These are phyloP conservation scores for Saccharomyces kudriavzevii DNA, from an alignment of 805 yeast species.

Conservation along the genomic window DNA sequence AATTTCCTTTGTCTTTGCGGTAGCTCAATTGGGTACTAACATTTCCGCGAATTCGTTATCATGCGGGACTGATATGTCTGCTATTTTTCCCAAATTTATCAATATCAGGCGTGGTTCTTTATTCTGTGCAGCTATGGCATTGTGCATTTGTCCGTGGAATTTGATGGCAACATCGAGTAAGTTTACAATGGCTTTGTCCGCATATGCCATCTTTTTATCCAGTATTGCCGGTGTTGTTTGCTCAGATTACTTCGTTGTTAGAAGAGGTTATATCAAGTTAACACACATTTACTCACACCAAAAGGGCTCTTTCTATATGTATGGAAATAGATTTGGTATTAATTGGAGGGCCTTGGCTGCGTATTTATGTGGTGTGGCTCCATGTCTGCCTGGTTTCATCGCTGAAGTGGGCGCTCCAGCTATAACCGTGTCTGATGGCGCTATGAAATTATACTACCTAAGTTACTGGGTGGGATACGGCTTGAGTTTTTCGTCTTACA, in stretches of 20 bases:
- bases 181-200: constrained; percentile 68
- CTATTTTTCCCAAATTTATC: constrained; percentile 49
- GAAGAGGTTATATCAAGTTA: constrained; percentile 58
- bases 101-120: constrained; percentile 55
- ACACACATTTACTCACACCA: constrained; percentile 51
- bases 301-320: constrained; percentile 37
- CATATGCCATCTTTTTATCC: constrained; percentile 71
- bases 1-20: constrained; percentile 52
- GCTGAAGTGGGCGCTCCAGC: constrained; percentile 50
- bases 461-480: constrained; percentile 73
- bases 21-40: constrained; percentile 73
- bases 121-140: constrained; percentile 59
- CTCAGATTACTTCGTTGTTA: constrained; percentile 50
- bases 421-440: constrained; percentile 57
- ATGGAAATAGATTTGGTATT: constrained; percentile 48
- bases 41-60: constrained; percentile 59
- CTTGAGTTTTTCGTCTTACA: constrained; percentile 48
- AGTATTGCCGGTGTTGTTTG: constrained; percentile 68
- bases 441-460: constrained; percentile 58
- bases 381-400: constrained; percentile 34
- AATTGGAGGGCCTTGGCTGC: constrained; percentile 79
- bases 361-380: constrained; percentile 35
- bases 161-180: constrained; percentile 52
- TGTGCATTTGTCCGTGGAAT: constrained; percentile 75
- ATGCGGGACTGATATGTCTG: constrained; percentile 50